phyloP scores from a whole-genome alignment of 169 alveolate genomes.

The Amoebophrya sp. region DNA sequence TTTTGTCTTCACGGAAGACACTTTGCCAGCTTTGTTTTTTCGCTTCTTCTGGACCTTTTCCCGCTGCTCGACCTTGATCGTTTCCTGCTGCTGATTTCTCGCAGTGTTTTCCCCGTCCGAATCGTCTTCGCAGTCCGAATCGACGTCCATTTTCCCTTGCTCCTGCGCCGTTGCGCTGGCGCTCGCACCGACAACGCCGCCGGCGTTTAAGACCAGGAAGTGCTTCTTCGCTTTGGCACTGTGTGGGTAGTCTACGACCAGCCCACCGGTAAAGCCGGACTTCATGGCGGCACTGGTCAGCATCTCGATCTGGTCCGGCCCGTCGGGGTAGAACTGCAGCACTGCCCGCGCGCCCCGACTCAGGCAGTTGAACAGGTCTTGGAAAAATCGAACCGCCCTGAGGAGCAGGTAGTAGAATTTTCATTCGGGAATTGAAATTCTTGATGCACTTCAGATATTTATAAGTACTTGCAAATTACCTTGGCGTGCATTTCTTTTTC shows the following conservation, averaged over 20 bases:
- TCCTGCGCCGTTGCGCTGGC: not conserved
- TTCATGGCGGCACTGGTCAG: constrained; percentile 76
- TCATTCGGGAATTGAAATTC: constrained; percentile 10
- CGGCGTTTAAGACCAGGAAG: constrained; percentile 26
- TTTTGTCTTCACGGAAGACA: constrained; percentile 53
- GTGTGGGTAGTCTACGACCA: constrained; percentile 87
- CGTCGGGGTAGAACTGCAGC: constrained; percentile 50
- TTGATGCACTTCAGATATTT: not conserved
- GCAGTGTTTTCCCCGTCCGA: constrained; percentile 29
- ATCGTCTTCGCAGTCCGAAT: not conserved
- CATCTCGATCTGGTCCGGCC: constrained; percentile 69
- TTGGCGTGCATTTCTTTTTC: not conserved
- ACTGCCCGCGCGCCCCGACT: constrained; percentile 82
- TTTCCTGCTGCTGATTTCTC: not conserved
- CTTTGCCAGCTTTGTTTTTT: constrained; percentile 31
- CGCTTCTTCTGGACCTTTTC: not conserved
- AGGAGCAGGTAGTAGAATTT: not conserved
- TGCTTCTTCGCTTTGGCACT: constrained; percentile 85
- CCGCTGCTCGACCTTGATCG: constrained; percentile 8
- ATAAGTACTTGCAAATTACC: not conserved
- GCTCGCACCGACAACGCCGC: not conserved
- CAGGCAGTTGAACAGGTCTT: constrained; percentile 68
- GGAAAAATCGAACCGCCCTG: constrained; percentile 73
- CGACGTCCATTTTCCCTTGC: constrained; percentile 22
- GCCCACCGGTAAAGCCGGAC: constrained; percentile 85